Evolutionary conservation across 371 early-diverging fungal genomes (phyloP).

Genomic region (Haplosporangium sp.): DNA sequence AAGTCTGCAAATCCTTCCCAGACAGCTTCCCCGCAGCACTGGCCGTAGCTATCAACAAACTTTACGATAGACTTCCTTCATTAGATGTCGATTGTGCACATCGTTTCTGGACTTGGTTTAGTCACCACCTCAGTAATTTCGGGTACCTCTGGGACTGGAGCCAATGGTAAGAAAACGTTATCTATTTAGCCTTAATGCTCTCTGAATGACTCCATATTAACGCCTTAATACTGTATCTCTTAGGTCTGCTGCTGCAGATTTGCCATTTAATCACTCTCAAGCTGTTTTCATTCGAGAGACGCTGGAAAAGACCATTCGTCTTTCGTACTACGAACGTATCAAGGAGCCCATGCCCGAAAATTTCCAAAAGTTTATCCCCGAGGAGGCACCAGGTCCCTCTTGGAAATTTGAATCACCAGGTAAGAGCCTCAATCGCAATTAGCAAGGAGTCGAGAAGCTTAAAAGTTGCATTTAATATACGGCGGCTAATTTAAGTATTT

Average conservation of each 20-base stretch:
- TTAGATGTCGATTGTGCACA: constrained; percentile 90
- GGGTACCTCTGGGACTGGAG: constrained; percentile 92
- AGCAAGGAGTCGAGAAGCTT: too few relatives aligned
- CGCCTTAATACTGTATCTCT: neutral
- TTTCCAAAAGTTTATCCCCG: constrained; percentile 72
- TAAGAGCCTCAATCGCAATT: neutral
- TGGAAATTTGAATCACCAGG: constrained; percentile 74
- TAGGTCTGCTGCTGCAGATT: constrained; percentile 61
- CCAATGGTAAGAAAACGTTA: constrained; percentile 71
- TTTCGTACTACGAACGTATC: constrained; percentile 92
- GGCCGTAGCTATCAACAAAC: constrained; percentile 62
- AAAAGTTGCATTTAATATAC: too few relatives aligned
- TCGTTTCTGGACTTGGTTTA: constrained; percentile 88
- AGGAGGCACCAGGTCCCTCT: constrained; percentile 72
- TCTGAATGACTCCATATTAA: too few relatives aligned
- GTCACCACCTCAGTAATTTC: constrained; percentile 93
- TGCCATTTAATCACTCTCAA: constrained; percentile 64
- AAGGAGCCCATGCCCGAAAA: constrained; percentile 79
- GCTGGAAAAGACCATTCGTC: constrained; percentile 79
- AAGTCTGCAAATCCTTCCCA: constrained; percentile 82
- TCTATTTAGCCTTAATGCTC: neutral
- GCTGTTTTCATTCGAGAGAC: constrained; percentile 84
- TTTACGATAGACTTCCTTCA: constrained; percentile 73
- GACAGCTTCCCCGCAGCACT: constrained; percentile 72
- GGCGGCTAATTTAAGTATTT: neutral